These are phyloP conservation scores for Jacaranda copaia DNA, from an alignment of 257 asterid genomes.

Conservation along the genomic window DNA sequence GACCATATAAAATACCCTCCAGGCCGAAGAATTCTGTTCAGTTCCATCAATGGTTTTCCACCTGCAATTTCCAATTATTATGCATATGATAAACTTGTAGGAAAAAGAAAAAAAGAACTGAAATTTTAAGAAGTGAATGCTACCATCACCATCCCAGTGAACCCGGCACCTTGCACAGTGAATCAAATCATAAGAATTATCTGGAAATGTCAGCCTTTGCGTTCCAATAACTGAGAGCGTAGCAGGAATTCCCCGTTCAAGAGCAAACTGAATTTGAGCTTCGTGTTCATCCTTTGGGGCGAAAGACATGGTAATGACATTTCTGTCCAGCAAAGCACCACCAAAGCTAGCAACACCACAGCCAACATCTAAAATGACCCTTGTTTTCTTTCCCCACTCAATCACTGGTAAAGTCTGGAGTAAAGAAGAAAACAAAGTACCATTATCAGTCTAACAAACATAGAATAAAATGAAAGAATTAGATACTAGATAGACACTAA, in stretches of 20 bases:
- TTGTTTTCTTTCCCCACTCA: constrained; percentile 80
- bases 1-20: constrained; percentile 98
- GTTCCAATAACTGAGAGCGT: constrained; percentile 90
- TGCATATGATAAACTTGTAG: constrained; percentile 15
- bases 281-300: constrained; percentile 99
- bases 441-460: constrained; percentile 21
- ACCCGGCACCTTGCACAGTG: constrained; percentile 99
- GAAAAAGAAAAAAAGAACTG: constrained; percentile 23
- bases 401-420: constrained; percentile 69
- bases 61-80: constrained; percentile 58
- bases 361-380: constrained; percentile 93
- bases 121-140: constrained; percentile 25
- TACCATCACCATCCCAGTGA: constrained; percentile 97
- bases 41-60: constrained; percentile 89
- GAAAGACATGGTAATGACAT: constrained; percentile 87
- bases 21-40: constrained; percentile 93
- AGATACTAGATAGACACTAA: constrained; percentile 7
- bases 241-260: constrained; percentile 96
- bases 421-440: constrained; percentile 24
- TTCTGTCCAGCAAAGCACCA: constrained; percentile 79
- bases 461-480: not conserved
- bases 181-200: constrained; percentile 79
- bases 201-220: constrained; percentile 80
- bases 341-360: constrained; percentile 99
- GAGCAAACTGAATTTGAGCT: constrained; percentile 98